phyloP scores from a whole-genome alignment of 2,329 filamentous ascomycete genomes.

The Aspergillus spinulosporus region DNA sequence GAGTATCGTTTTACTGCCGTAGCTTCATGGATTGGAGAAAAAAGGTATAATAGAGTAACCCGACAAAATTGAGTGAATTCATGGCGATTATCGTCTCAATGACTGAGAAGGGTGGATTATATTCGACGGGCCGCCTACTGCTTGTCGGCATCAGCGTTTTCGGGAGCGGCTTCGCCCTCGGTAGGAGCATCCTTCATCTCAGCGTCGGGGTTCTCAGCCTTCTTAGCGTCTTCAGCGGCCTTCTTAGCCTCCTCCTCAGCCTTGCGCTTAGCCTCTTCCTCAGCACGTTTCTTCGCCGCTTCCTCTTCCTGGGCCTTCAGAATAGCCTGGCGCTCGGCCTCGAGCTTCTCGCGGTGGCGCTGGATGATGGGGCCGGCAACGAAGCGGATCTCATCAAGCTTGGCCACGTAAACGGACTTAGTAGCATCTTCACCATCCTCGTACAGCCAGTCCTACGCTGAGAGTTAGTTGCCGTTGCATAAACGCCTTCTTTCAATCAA shows the following conservation, averaged over 20 bases:
- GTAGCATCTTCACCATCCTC: constrained; percentile 93
- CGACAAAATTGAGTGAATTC: constrained; percentile 24
- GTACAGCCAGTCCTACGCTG: constrained; percentile 87
- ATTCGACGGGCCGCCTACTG: constrained; percentile 29
- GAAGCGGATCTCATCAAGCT: constrained; percentile 92
- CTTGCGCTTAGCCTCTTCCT: constrained; percentile 73
- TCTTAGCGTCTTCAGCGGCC: constrained; percentile 49
- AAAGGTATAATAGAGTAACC: constrained; percentile 14
- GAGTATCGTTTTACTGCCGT: constrained; percentile 12
- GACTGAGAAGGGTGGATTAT: not conserved
- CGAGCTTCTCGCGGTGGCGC: constrained; percentile 91
- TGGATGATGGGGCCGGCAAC: constrained; percentile 89
- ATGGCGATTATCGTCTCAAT: constrained; percentile 23
- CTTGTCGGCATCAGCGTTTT: constrained; percentile 37
- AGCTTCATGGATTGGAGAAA: constrained; percentile 9
- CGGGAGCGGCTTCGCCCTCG: constrained; percentile 34
- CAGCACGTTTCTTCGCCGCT: constrained; percentile 61
- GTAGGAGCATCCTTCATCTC: constrained; percentile 64
- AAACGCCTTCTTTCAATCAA: not conserved
- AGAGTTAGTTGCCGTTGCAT: constrained; percentile 21
- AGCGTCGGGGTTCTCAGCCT: constrained; percentile 39
- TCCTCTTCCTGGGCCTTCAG: constrained; percentile 66
- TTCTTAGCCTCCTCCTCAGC: constrained; percentile 68
- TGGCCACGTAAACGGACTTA: constrained; percentile 90
- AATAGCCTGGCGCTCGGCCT: constrained; percentile 76